Conservation (phyloP, 2,329 filamentous ascomycete species). For the Botryotinia calthae region DNA sequence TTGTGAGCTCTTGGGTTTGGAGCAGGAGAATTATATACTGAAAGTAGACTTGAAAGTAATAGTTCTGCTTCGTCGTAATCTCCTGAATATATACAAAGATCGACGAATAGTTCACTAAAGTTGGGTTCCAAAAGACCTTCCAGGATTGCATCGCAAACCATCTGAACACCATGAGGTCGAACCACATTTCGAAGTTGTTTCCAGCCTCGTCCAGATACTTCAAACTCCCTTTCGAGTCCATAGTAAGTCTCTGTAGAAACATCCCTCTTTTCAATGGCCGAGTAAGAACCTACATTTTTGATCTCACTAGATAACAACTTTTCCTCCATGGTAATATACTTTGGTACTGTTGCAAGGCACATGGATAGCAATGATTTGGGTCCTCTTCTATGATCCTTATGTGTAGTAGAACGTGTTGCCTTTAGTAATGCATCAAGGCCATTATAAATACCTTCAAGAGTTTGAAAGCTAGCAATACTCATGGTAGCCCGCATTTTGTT, state of each 20-base stretch:
- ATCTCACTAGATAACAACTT: conserved; percentile 43
- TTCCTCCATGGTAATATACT: conserved; percentile 48
- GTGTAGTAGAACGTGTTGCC: conserved; percentile 39
- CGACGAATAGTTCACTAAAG: conserved; percentile 44
- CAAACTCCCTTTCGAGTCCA: conserved; percentile 46
- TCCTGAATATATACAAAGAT: conserved; percentile 42
- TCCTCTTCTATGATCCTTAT: conserved; percentile 30
- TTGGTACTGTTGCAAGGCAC: conserved; percentile 49
- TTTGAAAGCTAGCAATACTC: conserved; percentile 37
- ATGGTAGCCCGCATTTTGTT: conserved; percentile 38
- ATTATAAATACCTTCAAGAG: conserved; percentile 48
- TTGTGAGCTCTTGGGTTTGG: conserved; percentile 37
- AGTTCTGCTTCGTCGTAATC: conserved; percentile 44
- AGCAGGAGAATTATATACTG: conserved; percentile 40
- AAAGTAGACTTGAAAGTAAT: conserved; percentile 42
- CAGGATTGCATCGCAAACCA: conserved; percentile 44
- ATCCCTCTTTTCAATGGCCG: conserved; percentile 38
- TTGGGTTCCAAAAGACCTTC: conserved; percentile 45
- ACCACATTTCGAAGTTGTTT: conserved; percentile 46
- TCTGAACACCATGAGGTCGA: conserved; percentile 47
- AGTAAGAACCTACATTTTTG: conserved; percentile 41
- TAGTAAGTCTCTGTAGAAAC: conserved; percentile 49
- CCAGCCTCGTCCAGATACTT: conserved; percentile 45
- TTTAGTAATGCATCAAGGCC: conserved; percentile 47
- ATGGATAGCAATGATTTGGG: conserved; percentile 48